Conservation (phyloP, 1,284 basidiomycete genomes). For the Waitea zeae region DNA sequence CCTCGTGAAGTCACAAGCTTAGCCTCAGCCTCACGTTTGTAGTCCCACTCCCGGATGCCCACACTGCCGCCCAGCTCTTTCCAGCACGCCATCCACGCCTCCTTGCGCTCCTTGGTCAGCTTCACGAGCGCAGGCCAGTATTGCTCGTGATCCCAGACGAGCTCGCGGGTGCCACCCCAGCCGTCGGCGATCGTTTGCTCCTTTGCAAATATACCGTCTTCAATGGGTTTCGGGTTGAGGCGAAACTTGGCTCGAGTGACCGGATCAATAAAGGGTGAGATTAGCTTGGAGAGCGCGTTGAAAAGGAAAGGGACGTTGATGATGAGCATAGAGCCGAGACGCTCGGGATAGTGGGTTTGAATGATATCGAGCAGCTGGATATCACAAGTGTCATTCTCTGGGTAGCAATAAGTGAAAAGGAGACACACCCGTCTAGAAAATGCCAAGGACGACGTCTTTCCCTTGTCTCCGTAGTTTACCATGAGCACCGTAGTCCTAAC, state of each 20-base stretch:
- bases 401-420: too few relatives aligned
- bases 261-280: slow-evolving; percentile 69
- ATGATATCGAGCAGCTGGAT: slow-evolving; percentile 54
- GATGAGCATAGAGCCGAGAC: slow-evolving; percentile 75
- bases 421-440: too few relatives aligned
- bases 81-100: slow-evolving; percentile 42
- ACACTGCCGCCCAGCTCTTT: slow-evolving; percentile 39
- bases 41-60: slow-evolving; percentile 59
- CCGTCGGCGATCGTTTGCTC: slow-evolving; percentile 38
- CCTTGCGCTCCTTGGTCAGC: slow-evolving; percentile 32
- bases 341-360: slow-evolving; percentile 83
- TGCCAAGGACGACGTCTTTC: slow-evolving; percentile 55
- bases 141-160: slow-evolving; percentile 53
- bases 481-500: slow-evolving; percentile 57
- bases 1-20: too few relatives aligned
- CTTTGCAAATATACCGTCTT: slow-evolving; percentile 39
- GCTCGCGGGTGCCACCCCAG: slow-evolving; percentile 44
- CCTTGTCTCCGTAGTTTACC: slow-evolving; percentile 70
- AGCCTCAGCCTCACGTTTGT: slow-evolving; percentile 23
- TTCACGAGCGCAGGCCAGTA: slow-evolving; percentile 57
- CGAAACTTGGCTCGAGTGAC: slow-evolving; percentile 57
- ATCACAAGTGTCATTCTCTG: too few relatives aligned
- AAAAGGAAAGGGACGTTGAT: slow-evolving; percentile 74
- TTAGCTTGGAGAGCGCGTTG: slow-evolving; percentile 68
- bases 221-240: slow-evolving; percentile 47